These are phyloP conservation scores for Pseudocercospora fijiensis DNA, from an alignment of 2,329 filamentous ascomycete genomes.

Conservation along the genomic window DNA sequence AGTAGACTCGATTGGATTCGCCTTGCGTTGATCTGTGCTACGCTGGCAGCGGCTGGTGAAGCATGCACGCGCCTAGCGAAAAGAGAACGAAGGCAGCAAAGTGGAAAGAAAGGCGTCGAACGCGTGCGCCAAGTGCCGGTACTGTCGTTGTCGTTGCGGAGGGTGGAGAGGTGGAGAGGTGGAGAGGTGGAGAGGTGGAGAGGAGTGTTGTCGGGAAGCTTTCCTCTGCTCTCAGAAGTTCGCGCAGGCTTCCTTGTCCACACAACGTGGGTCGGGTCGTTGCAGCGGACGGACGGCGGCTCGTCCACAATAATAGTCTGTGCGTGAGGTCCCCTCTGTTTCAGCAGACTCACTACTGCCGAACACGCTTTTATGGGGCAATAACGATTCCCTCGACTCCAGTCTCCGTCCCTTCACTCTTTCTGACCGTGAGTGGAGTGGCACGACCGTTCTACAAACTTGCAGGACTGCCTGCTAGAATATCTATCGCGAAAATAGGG, in stretches of 20 bases:
- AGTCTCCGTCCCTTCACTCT: background rate
- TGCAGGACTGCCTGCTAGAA: constrained; percentile 1
- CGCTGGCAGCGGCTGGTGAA: background rate
- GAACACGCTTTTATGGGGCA: background rate
- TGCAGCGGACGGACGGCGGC: no score
- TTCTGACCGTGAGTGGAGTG: background rate
- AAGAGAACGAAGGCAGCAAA: background rate
- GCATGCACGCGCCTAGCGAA: background rate
- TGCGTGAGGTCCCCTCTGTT: background rate
- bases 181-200: no score
- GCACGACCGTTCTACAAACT: background rate
- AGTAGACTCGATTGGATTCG: background rate
- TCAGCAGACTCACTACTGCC: background rate
- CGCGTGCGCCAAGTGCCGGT: background rate
- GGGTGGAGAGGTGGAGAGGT: no score
- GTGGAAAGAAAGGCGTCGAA: background rate
- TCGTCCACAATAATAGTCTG: background rate
- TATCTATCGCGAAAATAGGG: background rate
- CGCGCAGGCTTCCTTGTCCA: constrained; percentile 1
- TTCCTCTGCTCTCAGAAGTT: no score
- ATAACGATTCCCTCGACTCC: background rate
- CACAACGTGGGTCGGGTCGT: constrained; percentile 2
- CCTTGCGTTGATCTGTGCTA: background rate
- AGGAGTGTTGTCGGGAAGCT: background rate
- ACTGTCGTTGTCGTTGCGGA: background rate